Percentiles rank a stretch among this genome's conserved stretches.
Conservation (phyloP, 75 land plant genomes). For the Sequoiadendron giganteum region DNA sequence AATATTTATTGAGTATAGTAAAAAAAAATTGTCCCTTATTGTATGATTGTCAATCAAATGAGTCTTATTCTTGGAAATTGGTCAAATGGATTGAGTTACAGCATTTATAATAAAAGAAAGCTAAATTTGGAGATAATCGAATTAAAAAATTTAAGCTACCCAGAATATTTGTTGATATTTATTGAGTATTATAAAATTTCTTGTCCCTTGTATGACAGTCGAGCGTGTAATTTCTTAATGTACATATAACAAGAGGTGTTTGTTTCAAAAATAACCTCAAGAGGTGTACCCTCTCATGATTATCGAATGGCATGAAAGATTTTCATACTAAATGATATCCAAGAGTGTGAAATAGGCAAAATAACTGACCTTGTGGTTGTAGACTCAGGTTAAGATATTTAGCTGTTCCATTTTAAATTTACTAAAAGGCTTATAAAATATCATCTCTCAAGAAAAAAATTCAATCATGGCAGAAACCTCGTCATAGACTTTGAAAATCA, state of each 20-base stretch:
- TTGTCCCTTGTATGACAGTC: neutral
- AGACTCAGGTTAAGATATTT: neutral
- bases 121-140: no score
- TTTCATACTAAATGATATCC: neutral
- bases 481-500: neutral
- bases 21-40: neutral
- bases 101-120: no score
- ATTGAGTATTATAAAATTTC: neutral
- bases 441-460: neutral
- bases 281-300: neutral
- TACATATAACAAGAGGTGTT: neutral
- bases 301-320: neutral
- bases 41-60: neutral
- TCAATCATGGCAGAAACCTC: neutral
- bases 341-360: neutral
- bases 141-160: no score
- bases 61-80: neutral
- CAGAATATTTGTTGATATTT: no score
- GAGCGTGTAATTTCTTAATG: neutral
- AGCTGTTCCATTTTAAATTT: neutral
- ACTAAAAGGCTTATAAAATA: neutral
- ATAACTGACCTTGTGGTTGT: neutral
- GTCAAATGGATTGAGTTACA: no score
- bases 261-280: neutral
- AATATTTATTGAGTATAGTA: neutral